Conservation (phyloP, 2,329 filamentous ascomycete species). For the Whalleya microplaca region DNA sequence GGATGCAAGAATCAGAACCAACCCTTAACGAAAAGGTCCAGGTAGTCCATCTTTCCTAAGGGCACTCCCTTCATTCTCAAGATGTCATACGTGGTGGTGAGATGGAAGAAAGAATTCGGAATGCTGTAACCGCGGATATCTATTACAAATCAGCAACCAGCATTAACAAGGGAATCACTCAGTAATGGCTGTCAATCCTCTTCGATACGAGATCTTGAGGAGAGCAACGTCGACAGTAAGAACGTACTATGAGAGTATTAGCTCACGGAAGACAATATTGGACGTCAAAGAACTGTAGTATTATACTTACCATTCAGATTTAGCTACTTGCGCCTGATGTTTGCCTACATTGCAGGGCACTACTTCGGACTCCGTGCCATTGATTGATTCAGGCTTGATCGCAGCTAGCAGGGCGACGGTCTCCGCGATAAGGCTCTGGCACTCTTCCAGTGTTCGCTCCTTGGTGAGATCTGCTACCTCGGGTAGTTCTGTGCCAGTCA, state of each 20-base stretch:
- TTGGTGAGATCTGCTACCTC: constrained; percentile 31
- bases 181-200: too few species aligned
- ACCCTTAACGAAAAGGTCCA: constrained; percentile 34
- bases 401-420: constrained; percentile 33
- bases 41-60: constrained; percentile 64
- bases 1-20: too few species aligned
- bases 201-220: not conserved
- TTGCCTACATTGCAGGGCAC: constrained; percentile 38
- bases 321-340: constrained; percentile 32
- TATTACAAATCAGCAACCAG: constrained; percentile 3
- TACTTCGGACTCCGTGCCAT: constrained; percentile 38
- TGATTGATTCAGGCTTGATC: constrained; percentile 38
- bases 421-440: constrained; percentile 40
- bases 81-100: constrained; percentile 62
- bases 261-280: not conserved
- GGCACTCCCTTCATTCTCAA: constrained; percentile 63
- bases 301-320: constrained; percentile 39
- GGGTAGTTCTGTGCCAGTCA: constrained; percentile 38
- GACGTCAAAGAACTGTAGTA: too few species aligned
- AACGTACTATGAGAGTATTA: constrained; percentile 10
- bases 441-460: constrained; percentile 40
- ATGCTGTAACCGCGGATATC: constrained; percentile 51
- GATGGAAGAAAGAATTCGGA: constrained; percentile 69
- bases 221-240: not conserved
- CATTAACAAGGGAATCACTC: too few species aligned